These are phyloP conservation scores for Clavispora santaluciae DNA, from an alignment of 805 yeast species.

Conservation along the genomic window DNA sequence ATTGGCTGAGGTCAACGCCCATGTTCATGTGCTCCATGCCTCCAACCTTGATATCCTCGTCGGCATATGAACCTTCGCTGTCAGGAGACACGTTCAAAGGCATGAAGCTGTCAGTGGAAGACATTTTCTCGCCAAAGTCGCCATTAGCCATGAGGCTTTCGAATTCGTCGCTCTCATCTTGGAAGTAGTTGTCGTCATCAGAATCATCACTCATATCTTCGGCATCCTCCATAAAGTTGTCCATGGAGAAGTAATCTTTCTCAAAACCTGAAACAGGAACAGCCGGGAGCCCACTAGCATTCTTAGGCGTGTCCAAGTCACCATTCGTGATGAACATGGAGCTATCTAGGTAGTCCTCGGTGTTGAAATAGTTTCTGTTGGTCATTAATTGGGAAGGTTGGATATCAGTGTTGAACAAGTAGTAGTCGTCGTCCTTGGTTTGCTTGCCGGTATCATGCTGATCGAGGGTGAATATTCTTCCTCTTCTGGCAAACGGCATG, in stretches of 20 bases:
- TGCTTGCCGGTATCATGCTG: constrained; percentile 15
- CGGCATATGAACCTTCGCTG: constrained; percentile 3
- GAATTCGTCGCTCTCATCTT: constrained; percentile 27
- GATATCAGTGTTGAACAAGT: constrained; percentile 37
- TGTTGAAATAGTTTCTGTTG: constrained; percentile 18
- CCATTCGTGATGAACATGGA: constrained; percentile 23
- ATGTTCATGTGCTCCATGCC: constrained; percentile 5
- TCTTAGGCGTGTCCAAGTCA: constrained; percentile 7
- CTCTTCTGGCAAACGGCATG: constrained; percentile 16
- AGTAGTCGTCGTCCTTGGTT: constrained; percentile 32
- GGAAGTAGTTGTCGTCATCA: constrained; percentile 35
- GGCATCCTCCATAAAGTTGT: constrained; percentile 38
- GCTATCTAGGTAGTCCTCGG: constrained; percentile 23
- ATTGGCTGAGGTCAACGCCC: neutral
- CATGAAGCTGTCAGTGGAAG: neutral
- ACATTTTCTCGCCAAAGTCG: neutral
- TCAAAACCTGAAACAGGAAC: constrained; percentile 29
- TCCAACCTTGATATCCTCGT: constrained; percentile 3
- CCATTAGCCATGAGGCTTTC: constrained; percentile 14
- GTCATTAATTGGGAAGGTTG: constrained; percentile 36
- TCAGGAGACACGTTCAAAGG: neutral
- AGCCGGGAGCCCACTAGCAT: constrained; percentile 7
- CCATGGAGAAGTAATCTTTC: constrained; percentile 29
- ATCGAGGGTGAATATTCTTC: constrained; percentile 31
- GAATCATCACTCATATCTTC: constrained; percentile 39